phyloP scores from a whole-genome alignment of 768 basidiomycete species.

The Suillus weaverae region DNA sequence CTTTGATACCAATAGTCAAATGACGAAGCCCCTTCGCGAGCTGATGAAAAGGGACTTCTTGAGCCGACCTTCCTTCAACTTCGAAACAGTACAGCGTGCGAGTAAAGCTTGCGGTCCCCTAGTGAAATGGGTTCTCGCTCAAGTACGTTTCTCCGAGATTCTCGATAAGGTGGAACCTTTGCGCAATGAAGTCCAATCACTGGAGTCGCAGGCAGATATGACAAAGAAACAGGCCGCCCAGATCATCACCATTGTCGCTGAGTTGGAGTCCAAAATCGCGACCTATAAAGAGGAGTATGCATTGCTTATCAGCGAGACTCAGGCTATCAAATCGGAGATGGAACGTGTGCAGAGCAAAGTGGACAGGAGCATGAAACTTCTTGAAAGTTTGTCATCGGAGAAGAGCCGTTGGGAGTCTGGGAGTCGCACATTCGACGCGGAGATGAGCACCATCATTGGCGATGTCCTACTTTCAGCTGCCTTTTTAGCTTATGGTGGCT shows the following conservation, averaged over 20 bases:
- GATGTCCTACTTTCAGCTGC: slow-evolving; percentile 95
- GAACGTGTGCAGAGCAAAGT: slow-evolving; percentile 96
- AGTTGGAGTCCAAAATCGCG: slow-evolving; percentile 89
- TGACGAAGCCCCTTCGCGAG: slow-evolving; percentile 88
- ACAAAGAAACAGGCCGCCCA: slow-evolving; percentile 91
- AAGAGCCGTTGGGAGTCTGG: slow-evolving; percentile 91
- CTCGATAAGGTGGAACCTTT: slow-evolving; percentile 95
- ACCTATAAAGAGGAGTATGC: slow-evolving; percentile 98
- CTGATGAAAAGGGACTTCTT: slow-evolving; percentile 92
- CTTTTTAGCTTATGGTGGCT: slow-evolving; percentile 95
- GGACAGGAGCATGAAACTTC: slow-evolving; percentile 91
- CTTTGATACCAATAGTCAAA: slow-evolving; percentile 88
- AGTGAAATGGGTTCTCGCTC: slow-evolving; percentile 97
- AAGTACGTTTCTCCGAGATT: slow-evolving; percentile 96
- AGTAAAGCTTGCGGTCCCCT: slow-evolving; percentile 97
- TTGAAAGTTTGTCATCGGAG: slow-evolving; percentile 94
- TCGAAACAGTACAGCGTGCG: slow-evolving; percentile 91
- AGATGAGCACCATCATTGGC: slow-evolving; percentile 98
- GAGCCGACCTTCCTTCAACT: slow-evolving; percentile 87
- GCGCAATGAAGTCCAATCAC: slow-evolving; percentile 90
- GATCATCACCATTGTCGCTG: slow-evolving; percentile 89
- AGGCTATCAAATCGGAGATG: slow-evolving; percentile 98
- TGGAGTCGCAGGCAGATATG: slow-evolving; percentile 91
- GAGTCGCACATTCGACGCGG: slow-evolving; percentile 92
- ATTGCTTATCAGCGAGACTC: slow-evolving; percentile 91